Conservation (phyloP, 2,329 filamentous ascomycete genomes). For the Trichoderma polysporum region DNA sequence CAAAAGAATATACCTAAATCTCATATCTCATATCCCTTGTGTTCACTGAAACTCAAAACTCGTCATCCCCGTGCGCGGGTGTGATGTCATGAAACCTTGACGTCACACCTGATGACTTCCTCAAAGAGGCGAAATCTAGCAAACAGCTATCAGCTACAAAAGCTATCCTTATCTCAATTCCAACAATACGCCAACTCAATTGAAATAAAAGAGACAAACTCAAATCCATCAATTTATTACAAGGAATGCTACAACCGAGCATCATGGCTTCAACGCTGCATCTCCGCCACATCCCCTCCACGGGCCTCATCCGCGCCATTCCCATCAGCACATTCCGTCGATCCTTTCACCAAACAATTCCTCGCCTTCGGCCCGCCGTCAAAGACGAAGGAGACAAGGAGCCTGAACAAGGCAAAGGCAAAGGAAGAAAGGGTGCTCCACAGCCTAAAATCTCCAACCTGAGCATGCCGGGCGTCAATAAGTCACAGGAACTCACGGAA, state of each 20-base stretch:
- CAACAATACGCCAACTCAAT: neutral
- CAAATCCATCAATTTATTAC: neutral
- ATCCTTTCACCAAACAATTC: constrained; percentile 4
- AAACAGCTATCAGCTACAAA: neutral
- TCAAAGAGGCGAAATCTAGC: neutral
- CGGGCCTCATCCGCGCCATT: neutral
- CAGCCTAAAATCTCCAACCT: constrained; percentile 54
- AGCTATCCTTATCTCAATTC: neutral
- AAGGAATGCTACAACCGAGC: neutral
- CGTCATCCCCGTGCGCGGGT: neutral
- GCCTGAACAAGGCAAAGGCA: neutral
- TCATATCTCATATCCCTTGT: neutral
- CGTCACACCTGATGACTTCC: constrained; percentile 10
- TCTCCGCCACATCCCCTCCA: neutral
- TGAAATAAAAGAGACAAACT: neutral
- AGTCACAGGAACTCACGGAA: constrained; percentile 40
- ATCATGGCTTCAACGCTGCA: constrained; percentile 8
- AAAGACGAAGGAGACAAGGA: neutral
- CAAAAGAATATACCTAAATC: neutral
- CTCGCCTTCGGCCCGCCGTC: neutral
- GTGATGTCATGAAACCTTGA: constrained; percentile 24
- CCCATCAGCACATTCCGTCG: neutral
- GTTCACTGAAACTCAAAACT: neutral
- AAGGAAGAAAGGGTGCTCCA: constrained; percentile 35
- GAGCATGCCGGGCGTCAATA: constrained; percentile 39